These are phyloP conservation scores for Ustilago hordei DNA, from an alignment of 1,284 basidiomycete genomes.

Conservation along the genomic window DNA sequence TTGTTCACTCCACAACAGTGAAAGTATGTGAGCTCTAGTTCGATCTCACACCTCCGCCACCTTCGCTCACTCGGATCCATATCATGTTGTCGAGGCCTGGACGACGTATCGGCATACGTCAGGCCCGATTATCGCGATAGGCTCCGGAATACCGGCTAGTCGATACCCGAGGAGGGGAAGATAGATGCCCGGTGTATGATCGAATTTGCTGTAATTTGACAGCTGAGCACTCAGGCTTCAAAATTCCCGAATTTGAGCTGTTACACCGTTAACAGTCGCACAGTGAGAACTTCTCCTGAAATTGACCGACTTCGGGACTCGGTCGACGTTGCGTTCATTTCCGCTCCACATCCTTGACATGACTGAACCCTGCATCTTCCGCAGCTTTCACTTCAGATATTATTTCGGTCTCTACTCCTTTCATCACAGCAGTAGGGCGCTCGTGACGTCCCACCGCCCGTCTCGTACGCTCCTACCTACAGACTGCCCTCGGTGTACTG, in stretches of 20 bases:
- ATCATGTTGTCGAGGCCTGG: no score
- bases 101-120: no score
- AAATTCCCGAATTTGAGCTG: neutral
- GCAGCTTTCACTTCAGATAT: neutral
- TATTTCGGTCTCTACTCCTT: neutral
- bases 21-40: no score
- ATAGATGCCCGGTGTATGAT: no score
- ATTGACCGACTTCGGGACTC: neutral
- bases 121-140: no score
- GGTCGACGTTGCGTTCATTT: neutral
- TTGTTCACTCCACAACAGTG: no score
- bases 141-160: no score
- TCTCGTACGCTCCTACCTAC: neutral
- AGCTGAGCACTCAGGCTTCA: no score
- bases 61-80: no score
- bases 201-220: no score
- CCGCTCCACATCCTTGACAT: constrained; percentile 1
- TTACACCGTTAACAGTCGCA: neutral
- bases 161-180: no score
- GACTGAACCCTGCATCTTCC: neutral
- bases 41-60: no score
- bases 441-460: neutral
- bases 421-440: constrained; percentile 2
- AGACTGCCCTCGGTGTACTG: neutral
- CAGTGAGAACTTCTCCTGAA: neutral